These are phyloP conservation scores for Berberis thunbergii DNA, from an alignment of 164 flowering plant species.

Conservation along the genomic window DNA sequence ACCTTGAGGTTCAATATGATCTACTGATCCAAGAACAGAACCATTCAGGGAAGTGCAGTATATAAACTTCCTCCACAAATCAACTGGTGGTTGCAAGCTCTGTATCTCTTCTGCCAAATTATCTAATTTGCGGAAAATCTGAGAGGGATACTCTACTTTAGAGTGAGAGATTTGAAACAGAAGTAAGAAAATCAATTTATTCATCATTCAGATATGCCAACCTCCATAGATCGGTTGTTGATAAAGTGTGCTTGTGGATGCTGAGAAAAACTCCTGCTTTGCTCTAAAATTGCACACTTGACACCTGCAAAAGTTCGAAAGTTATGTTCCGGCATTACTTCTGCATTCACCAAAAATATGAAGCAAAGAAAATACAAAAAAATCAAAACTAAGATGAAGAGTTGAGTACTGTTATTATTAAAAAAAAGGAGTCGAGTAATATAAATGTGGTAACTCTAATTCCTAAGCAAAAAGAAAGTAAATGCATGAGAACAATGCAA, in stretches of 20 bases:
- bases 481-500: too few species aligned
- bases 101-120: conserved; percentile 77
- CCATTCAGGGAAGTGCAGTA: conserved; percentile 88
- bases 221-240: conserved; percentile 98
- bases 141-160: conserved; percentile 4
- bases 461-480: too few species aligned
- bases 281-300: conserved; percentile 77
- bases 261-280: conserved; percentile 48
- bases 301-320: conserved; percentile 39
- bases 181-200: conserved; percentile 5
- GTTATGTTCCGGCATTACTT: too few species aligned
- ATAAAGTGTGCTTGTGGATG: conserved; percentile 98
- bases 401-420: too few species aligned
- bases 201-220: conserved; percentile 15
- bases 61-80: conserved; percentile 85
- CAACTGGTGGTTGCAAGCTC: conserved; percentile 70
- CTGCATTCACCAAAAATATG: too few species aligned
- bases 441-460: too few species aligned
- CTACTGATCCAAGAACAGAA: conserved; percentile 70
- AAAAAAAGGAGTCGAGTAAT: too few species aligned
- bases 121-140: conserved; percentile 82
- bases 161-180: background rate
- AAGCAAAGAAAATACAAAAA: too few species aligned
- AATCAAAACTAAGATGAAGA: too few species aligned
- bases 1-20: conserved; percentile 97